Evolutionary conservation across 192 early-diverging fungal genomes (phyloP), one percentile per base, ranked within the genome.

Genomic region (Coemansia sp.): DNA sequence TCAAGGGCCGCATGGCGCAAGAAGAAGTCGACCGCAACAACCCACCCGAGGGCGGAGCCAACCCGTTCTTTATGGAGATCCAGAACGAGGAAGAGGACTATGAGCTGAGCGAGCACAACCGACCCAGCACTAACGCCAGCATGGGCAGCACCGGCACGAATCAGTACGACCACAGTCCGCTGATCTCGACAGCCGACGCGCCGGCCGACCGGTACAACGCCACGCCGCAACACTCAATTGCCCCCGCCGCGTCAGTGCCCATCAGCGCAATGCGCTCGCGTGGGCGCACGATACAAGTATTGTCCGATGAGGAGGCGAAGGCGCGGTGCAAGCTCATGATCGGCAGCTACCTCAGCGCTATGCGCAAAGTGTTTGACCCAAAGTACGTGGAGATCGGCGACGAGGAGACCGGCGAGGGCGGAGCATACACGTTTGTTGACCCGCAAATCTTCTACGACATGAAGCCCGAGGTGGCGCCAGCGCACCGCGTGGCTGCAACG

Each of bases 341-440:
- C 51, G 65, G 77, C 22, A 76, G 82, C 8, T 91, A 87, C 64
- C 61, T 85, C 24, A 42, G 67, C 11, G 84, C 87, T 43, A 83
- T 94, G 79, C 79, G 76, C 40, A 83, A 83, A 19, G 62, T 88
- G 17, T 94, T 96, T 70, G 82, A 87, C 0, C 89, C 91, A 2
- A 76, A 74, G 15, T 93, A 89, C 57, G 67, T 87, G 6, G 86
- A 87, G 72, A 73, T 89, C 42, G 87, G 88, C 65, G 68, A 74
- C 22, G 75, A 85, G 24, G 84, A 84, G 38, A 80, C 73, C 0
- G 83, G 77, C 58, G 74, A 76, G 4, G 74, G 74, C 58, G 79
- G 79, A 40, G 57, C 77, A 10, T 86, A 94, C 24, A 87, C 91
- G 0, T 97, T 97, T 89, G 92, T 94, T 1, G 97, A 99, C 66